Evolutionary conservation across 345 rosid genomes (phyloP), one percentile per base, ranked within the genome.

Genomic region (Euphorbia peplus): DNA sequence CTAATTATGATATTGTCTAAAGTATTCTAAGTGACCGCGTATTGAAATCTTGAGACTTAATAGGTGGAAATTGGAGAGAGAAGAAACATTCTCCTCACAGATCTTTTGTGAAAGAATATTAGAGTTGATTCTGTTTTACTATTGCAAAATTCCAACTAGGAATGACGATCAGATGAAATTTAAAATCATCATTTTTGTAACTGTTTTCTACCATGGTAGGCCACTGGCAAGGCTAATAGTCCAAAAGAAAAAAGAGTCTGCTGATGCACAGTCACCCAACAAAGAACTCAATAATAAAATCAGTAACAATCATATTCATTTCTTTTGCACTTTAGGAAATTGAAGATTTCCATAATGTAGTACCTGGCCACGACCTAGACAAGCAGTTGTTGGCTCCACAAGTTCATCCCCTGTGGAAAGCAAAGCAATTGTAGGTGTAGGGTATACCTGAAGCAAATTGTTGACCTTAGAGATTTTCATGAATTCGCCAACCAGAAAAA

Each of bases 331-430:
- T 22, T n/a, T 15, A 37, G 53, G 5, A 61, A 47, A 12, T 51
- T 47, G 42, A 68, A 62, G 10, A 12, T 54, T 32, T 50, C 8
- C 15, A 12, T 29, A 8, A 53, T n/a, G 61, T n/a, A 37, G 63
- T 83, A 95, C 98, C 98, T 90, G 92, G 66, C 98, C 99, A 75
- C 87, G 88, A 74, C 83, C 73, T 69, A 95, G 81, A 71, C 69
- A 64, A 56, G 71, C 76, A 32, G 83, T 70, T 56, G 82, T 76
- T 63, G 96, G 88, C 74, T 95, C 93, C 42, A 88, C 96, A 77
- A 95, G 92, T 82, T 95, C 98, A 46, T 95, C 98, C 63, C 98
- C 98, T 24, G 98, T 87, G 63, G 99, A 95, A 79, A 95, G 98
- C 74, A 95, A 84, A 58, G 89, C 97, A 74, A 95, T 78, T 39